Percentiles rank a stretch among this genome's conserved stretches.
These are phyloP conservation scores for Dothidotthia symphoricarpi DNA, from an alignment of 2,329 filamentous ascomycete genomes.

Conservation along the genomic window DNA sequence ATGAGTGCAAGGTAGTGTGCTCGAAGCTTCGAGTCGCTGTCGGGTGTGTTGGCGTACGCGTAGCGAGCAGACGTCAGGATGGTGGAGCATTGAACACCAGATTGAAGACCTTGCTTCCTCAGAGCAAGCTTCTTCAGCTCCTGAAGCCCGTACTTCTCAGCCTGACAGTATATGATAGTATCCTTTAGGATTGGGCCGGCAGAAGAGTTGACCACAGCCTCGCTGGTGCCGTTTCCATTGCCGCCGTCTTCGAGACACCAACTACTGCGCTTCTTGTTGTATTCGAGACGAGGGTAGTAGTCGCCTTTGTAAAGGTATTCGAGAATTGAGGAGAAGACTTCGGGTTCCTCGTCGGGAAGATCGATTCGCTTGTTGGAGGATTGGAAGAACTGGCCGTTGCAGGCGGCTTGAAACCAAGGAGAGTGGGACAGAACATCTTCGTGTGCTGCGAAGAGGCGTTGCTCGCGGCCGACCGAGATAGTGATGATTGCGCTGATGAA, in stretches of 20 bases:
- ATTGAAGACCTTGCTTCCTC: constrained; percentile 85
- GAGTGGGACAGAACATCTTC: constrained; percentile 78
- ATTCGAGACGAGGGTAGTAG: constrained; percentile 79
- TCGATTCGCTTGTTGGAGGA: constrained; percentile 67
- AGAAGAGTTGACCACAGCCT: constrained; percentile 59
- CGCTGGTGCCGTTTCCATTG: constrained; percentile 37
- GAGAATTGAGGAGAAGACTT: constrained; percentile 85
- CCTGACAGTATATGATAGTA: constrained; percentile 86
- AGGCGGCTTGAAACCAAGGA: constrained; percentile 70
- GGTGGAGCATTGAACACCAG: constrained; percentile 77
- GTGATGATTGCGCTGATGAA: constrained; percentile 64
- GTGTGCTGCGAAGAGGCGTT: constrained; percentile 87
- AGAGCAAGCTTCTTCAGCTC: constrained; percentile 82
- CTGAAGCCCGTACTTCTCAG: constrained; percentile 77
- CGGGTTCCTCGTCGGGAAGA: constrained; percentile 81
- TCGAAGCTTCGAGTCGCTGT: constrained; percentile 84
- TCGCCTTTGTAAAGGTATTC: constrained; percentile 94
- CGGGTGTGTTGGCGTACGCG: constrained; percentile 84
- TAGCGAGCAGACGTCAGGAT: constrained; percentile 86
- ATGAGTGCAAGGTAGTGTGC: constrained; percentile 92
- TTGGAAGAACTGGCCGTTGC: constrained; percentile 63
- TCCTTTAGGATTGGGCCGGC: constrained; percentile 74
- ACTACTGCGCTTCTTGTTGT: constrained; percentile 75
- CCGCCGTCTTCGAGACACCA: constrained; percentile 74
- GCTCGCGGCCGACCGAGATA: constrained; percentile 74